Evolutionary conservation across 1,284 basidiomycete species (phyloP).

Genomic region (Tilletia horrida): DNA sequence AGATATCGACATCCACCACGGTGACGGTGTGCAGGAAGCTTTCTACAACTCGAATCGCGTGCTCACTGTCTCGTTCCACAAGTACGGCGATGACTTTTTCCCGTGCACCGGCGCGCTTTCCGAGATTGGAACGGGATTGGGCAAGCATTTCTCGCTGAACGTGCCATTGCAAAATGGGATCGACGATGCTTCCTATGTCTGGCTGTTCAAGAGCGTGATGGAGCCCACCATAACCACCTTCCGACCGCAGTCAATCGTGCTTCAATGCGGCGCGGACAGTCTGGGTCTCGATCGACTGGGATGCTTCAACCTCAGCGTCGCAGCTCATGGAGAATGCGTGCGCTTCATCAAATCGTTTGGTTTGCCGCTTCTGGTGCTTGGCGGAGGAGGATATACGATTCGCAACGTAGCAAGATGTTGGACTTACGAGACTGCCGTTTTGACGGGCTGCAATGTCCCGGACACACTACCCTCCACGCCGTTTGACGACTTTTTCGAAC

Average conservation of each 20-base stretch:
- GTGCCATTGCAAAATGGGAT: conserved; percentile 94
- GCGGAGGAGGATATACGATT: conserved; percentile 92
- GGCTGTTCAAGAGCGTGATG: conserved; percentile 91
- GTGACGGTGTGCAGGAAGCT: conserved; percentile 96
- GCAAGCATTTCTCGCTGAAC: conserved; percentile 94
- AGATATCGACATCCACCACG: conserved; percentile 97
- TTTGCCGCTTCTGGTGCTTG: conserved; percentile 82
- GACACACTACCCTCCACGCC: conserved; percentile 82
- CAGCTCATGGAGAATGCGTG: conserved; percentile 97
- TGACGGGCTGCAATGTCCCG: conserved; percentile 67
- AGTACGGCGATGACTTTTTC: conserved; percentile 98
- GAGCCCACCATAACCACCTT: conserved; percentile 88
- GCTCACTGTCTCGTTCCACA: conserved; percentile 98
- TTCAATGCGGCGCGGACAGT: conserved; percentile 96
- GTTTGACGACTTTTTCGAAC: conserved; percentile 89
- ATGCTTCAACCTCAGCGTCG: conserved; percentile 97
- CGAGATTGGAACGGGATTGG: conserved; percentile 57
- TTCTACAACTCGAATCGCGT: conserved; percentile 98
- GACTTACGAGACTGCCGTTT: conserved; percentile 95
- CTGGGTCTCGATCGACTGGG: conserved; percentile 90
- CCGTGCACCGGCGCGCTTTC: conserved; percentile 53
- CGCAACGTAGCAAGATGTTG: conserved; percentile 91
- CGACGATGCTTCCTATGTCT: conserved; percentile 93
- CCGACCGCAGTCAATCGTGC: conserved; percentile 82
- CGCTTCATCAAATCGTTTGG: conserved; percentile 90